A percentile compares a stretch with the other conserved stretches of the same genome.
Evolutionary conservation across 768 basidiomycete species (phyloP).

Genomic region (Solioccasus polychromus): DNA sequence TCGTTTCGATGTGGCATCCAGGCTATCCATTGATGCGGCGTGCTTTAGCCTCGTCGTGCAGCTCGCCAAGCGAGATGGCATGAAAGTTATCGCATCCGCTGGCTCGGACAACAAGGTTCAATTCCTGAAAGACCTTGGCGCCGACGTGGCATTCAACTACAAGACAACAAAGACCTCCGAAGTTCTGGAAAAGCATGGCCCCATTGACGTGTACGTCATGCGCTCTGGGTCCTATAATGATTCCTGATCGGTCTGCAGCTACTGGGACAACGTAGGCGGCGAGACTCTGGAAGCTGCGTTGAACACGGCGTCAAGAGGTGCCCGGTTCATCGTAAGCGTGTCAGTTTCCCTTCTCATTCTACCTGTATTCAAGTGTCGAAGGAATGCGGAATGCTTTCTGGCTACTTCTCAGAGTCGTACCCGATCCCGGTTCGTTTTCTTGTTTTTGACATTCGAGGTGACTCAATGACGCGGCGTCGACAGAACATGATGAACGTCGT

Average conservation of each 20-base stretch:
- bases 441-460: too few relatives aligned
- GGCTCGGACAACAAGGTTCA: slow-evolving; percentile 68
- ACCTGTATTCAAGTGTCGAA: not conserved
- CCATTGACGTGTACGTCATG: slow-evolving; percentile 42
- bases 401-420: too few relatives aligned
- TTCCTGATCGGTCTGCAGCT: slow-evolving; percentile 2
- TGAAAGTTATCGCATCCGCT: slow-evolving; percentile 65
- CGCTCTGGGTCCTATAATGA: too few relatives aligned
- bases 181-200: slow-evolving; percentile 52
- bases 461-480: not conserved
- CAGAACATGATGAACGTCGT: slow-evolving; percentile 41
- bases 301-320: slow-evolving; percentile 39
- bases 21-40: too few relatives aligned
- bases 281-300: slow-evolving; percentile 57
- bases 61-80: slow-evolving; percentile 43
- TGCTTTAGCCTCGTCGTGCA: slow-evolving; percentile 44
- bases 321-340: slow-evolving; percentile 54
- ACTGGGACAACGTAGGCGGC: slow-evolving; percentile 55
- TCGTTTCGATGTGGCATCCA: too few relatives aligned
- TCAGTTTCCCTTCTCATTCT: too few relatives aligned
- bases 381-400: slow-evolving; percentile 33
- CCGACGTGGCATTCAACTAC: slow-evolving; percentile 69
- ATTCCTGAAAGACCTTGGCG: slow-evolving; percentile 53
- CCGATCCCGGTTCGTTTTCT: too few relatives aligned
- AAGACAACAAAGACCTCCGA: slow-evolving; percentile 52